Evolutionary conservation across 1,284 basidiomycete species (phyloP), one percentile per base, ranked within the genome.

Genomic region (Boletus holoroseus): DNA sequence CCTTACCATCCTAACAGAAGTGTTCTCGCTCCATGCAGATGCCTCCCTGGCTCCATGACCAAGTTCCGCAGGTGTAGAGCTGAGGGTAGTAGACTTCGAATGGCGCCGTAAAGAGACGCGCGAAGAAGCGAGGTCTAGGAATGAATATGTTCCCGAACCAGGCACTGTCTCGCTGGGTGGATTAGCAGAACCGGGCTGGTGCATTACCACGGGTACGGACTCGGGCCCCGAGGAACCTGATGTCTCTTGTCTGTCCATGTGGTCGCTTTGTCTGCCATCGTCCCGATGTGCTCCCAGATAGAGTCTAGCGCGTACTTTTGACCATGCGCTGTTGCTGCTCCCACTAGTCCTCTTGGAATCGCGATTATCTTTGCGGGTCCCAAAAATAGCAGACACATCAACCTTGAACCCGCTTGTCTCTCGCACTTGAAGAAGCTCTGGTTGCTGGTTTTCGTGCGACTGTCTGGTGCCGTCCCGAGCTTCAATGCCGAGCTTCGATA

Each of bases 101-200:
- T 70, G 67, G 26, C 65, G 69, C 20, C 64, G 62, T 18, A 70
- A 50, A 20, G 77, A 79, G 11, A 63, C 69, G 34, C 71, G 72
- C 2, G 78, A 77, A 3, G 79, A 78, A 35, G 64, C 39, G 48
- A 84, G 73, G 60, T 84, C 83, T 20, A 85, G 71, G 68, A 84
- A 85, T 0, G 82, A 84, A 40, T 69, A 68, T 18, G 71, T 68
- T 28, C 67, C 70, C 46, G 60, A 67, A 53, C 57, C 61, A 51
- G 59, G 59, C 18, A 59, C 54, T 35, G 55, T 43, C 47, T 56
- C 57, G 62, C 71, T 36, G 57, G 71, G 48, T 66, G 63, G 24
- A 61, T 63, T 50, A 63, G 27, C 45, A 12, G 54, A 59, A 34
- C 37, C 47, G 24, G 62, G 51, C n/a, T 60, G 55, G 34, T 67